Conservation (phyloP, 495 filamentous ascomycete genomes). For the Glutinoglossum americanum region DNA sequence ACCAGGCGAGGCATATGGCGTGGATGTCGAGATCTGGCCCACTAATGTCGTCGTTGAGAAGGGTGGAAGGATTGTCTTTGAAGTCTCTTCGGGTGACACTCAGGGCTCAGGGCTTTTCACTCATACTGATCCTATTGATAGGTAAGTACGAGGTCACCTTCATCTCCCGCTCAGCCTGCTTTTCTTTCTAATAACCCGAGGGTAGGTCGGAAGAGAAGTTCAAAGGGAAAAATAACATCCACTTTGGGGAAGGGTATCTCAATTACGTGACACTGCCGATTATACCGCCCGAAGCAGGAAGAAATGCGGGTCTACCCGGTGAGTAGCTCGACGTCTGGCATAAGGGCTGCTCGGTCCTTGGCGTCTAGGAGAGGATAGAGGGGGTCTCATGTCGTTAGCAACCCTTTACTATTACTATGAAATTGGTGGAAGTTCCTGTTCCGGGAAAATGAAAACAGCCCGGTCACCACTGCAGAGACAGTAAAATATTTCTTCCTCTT, state of each 20-base stretch:
- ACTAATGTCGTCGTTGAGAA: constrained; percentile 39
- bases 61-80: constrained; percentile 32
- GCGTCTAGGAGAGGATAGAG: too few relatives aligned
- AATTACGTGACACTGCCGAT: constrained; percentile 36
- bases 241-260: constrained; percentile 26
- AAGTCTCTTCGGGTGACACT: constrained; percentile 36
- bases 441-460: too few relatives aligned
- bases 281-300: constrained; percentile 20
- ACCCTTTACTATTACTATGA: too few relatives aligned
- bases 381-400: too few relatives aligned
- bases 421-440: too few relatives aligned
- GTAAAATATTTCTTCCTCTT: too few relatives aligned
- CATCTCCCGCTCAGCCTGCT: background rate
- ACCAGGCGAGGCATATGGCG: constrained; percentile 32
- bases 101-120: constrained; percentile 36
- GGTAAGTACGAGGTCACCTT: constrained; percentile 11
- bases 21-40: constrained; percentile 50
- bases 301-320: too few relatives aligned
- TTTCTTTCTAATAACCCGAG: constrained; percentile 5
- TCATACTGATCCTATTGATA: constrained; percentile 27
- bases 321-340: too few relatives aligned
- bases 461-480: too few relatives aligned
- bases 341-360: too few relatives aligned
- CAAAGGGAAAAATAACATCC: constrained; percentile 29
- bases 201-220: constrained; percentile 22